Conservation (phyloP, 1,284 basidiomycete genomes). For the Amylostereum areolatum region DNA sequence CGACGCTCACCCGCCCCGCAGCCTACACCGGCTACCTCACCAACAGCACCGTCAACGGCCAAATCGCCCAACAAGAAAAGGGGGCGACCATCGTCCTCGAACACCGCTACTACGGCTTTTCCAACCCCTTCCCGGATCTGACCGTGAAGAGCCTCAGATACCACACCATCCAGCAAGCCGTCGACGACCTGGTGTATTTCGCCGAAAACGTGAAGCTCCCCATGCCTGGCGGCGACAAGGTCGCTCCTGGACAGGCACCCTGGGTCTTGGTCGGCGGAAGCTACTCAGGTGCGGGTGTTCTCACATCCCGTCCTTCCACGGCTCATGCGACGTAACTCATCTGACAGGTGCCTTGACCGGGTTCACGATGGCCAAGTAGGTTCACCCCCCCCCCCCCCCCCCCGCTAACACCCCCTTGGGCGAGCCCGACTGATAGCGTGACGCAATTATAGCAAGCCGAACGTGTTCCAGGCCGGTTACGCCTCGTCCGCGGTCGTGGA, state of each 20-base stretch:
- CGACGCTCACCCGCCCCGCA: constrained; percentile 17
- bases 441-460: constrained; percentile 47
- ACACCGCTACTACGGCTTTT: constrained; percentile 1
- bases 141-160: constrained; percentile 48
- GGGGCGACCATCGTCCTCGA: constrained; percentile 55
- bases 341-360: constrained; percentile 45
- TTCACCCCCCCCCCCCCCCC: too few relatives aligned
- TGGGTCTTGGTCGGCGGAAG: constrained; percentile 72
- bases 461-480: constrained; percentile 62
- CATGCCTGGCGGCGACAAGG: constrained; percentile 54
- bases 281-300: constrained; percentile 53
- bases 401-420: constrained; percentile 45
- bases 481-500: constrained; percentile 69
- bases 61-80: constrained; percentile 60
- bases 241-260: constrained; percentile 52
- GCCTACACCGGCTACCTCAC: constrained; percentile 55
- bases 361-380: constrained; percentile 69
- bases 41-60: constrained; percentile 58
- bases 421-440: constrained; percentile 51
- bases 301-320: too few relatives aligned
- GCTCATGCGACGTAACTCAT: neutral
- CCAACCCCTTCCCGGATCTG: constrained; percentile 52
- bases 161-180: constrained; percentile 66
- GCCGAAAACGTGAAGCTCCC: constrained; percentile 59
- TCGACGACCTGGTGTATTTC: constrained; percentile 68